These are phyloP conservation scores for Fraxinus sp. DNA, from an alignment of 305 asterid genomes.

Conservation along the genomic window DNA sequence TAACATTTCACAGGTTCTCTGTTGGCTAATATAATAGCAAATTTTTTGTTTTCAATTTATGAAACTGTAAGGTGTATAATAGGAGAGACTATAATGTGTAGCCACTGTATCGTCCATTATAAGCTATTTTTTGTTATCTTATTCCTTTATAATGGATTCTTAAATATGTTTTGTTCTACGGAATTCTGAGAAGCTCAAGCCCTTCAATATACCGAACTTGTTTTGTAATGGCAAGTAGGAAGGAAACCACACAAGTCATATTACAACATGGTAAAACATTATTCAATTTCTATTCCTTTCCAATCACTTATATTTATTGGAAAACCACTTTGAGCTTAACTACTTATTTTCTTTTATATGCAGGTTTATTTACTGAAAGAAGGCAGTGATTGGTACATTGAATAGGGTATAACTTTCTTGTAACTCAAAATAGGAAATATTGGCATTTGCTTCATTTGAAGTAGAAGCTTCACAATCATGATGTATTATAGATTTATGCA, in stretches of 20 bases:
- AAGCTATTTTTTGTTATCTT: background rate
- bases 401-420: too few relatives aligned
- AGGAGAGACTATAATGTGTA: background rate
- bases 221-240: background rate
- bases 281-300: background rate
- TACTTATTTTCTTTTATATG: background rate
- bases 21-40: background rate
- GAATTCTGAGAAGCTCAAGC: background rate
- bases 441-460: too few relatives aligned
- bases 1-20: background rate
- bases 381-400: background rate
- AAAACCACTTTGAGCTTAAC: background rate
- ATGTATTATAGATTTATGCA: too few relatives aligned
- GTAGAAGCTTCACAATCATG: too few relatives aligned
- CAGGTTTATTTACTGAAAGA: background rate
- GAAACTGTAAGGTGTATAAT: background rate
- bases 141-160: background rate
- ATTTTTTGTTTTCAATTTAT: background rate
- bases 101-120: background rate
- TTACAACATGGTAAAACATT: background rate
- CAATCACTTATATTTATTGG: background rate
- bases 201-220: background rate
- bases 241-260: background rate
- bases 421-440: too few relatives aligned
- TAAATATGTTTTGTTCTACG: background rate